Base-by-base conservation (phyloP, 176 grass and related monocot species). In the Hsuehochloa calcarea region DNA sequence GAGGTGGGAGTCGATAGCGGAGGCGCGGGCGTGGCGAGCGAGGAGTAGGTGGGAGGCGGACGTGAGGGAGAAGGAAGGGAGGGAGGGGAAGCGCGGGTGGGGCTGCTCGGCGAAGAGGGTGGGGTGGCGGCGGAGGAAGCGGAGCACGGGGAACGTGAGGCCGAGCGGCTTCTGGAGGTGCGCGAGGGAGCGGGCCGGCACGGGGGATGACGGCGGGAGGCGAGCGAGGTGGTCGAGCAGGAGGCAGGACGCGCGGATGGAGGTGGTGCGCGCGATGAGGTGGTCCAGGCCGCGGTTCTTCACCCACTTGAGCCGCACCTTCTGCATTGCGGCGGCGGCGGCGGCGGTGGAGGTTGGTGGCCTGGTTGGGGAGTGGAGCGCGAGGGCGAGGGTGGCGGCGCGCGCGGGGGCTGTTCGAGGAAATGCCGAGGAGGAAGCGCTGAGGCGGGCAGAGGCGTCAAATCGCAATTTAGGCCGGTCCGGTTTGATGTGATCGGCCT, bases 291-390 rank as follows among this genome's bases (percentile, higher is more conserved):
- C 90, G 1, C 88, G 85, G 81, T 97, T 97, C 89, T 97, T 93
- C 78, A 97, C 95, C 95, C 95, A 97, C 76, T 97, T 97, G 16
- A 97, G 87, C 27, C 92, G 95, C 31, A 97, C 95, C 88, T 93
- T 94, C 79, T 91, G 91, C 92, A 97, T 89, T 10, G 35, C 67
- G 3, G 26, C 27, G 44, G 41, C 3, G n/a, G 35, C 67, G 3
- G 26, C 27, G 12, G 46, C 46, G 13, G 45, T 13, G 45, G 45
- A 47, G 10, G 13, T 14, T 5, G 3, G 46, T 15, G 46, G 46
- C 4, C 14, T 15, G 13, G 46, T 49, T 9, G 12, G 22, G 15
- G 62, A 63, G 27, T 41, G 12, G 39, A 14, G 77, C 46, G 55
- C 45, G 85, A 1, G 41, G 52, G 8, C 10, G 65, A 16, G 26